phyloP scores from a whole-genome alignment of 2,329 filamentous ascomycete species.

The Daldinia eschscholtzii region DNA sequence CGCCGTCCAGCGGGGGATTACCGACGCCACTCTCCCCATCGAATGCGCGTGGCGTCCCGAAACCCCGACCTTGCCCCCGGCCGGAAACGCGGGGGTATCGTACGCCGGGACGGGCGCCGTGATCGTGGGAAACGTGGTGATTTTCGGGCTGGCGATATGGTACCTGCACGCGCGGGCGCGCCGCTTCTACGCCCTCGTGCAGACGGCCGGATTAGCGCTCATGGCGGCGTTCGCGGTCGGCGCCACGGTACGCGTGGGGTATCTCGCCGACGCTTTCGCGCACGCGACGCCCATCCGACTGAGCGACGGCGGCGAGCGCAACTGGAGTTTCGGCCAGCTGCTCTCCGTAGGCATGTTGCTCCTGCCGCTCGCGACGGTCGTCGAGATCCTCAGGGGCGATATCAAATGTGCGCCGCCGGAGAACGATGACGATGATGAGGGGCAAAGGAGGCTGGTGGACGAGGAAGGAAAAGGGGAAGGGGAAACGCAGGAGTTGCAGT shows the following conservation, averaged over 20 bases:
- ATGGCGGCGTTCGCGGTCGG: conserved; percentile 70
- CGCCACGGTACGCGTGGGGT: conserved; percentile 67
- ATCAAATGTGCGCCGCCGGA: conserved; percentile 51
- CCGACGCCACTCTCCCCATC: conserved; percentile 68
- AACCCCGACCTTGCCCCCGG: conserved; percentile 50
- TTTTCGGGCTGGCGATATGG: conserved; percentile 72
- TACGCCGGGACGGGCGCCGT: conserved; percentile 72
- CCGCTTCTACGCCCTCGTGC: conserved; percentile 67
- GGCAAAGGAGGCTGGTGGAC: conserved; percentile 41
- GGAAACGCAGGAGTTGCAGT: conserved; percentile 46
- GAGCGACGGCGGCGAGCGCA: conserved; percentile 65
- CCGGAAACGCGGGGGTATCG: conserved; percentile 60
- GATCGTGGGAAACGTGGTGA: conserved; percentile 68
- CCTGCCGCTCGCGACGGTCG: conserved; percentile 69
- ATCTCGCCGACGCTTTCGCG: conserved; percentile 72
- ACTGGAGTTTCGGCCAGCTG: conserved; percentile 74
- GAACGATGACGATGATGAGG: conserved; percentile 36
- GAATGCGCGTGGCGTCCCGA: conserved; percentile 69
- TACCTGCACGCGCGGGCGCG: conserved; percentile 71
- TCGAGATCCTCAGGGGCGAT: conserved; percentile 69
- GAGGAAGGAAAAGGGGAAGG: conserved; percentile 4
- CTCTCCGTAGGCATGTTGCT: conserved; percentile 70
- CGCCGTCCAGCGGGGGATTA: conserved; percentile 65
- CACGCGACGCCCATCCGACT: conserved; percentile 61
- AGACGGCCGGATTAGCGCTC: conserved; percentile 65